phyloP scores from a whole-genome alignment of 805 yeast species.

The Wickerhamomyces strasburgensis region DNA sequence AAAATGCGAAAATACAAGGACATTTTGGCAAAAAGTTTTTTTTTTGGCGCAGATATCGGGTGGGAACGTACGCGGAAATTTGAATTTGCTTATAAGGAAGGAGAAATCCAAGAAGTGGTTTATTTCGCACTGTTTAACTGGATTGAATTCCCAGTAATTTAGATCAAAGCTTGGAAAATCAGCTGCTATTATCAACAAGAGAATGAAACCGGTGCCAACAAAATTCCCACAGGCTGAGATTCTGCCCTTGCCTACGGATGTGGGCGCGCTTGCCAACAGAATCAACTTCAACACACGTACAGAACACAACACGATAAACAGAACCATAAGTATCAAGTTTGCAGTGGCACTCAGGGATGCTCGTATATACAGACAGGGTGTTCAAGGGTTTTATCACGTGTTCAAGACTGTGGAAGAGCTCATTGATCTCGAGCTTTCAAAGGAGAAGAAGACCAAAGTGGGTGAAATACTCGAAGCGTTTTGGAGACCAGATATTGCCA shows the following conservation, averaged over 20 bases:
- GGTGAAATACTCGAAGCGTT: slow-evolving; percentile 47
- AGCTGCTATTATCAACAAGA: no score
- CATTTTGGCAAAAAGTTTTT: no score
- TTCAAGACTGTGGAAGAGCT: slow-evolving; percentile 59
- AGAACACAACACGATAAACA: slow-evolving; percentile 65
- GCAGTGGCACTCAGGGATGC: slow-evolving; percentile 74
- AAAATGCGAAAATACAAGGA: no score
- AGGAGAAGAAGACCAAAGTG: slow-evolving; percentile 21
- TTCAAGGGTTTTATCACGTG: slow-evolving; percentile 67
- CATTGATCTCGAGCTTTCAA: slow-evolving; percentile 40
- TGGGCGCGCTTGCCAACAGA: slow-evolving; percentile 80
- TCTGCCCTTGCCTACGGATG: slow-evolving; percentile 72
- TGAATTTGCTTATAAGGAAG: no score
- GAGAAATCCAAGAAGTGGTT: no score
- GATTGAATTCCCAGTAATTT: no score
- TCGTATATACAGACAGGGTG: slow-evolving; percentile 74
- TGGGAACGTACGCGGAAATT: no score
- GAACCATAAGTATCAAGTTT: slow-evolving; percentile 61
- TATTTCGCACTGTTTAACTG: no score
- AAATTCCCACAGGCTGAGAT: slow-evolving; percentile 41
- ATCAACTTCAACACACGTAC: slow-evolving; percentile 65
- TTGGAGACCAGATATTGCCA: slow-evolving; percentile 67
- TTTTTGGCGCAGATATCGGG: no score
- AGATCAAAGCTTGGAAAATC: no score
- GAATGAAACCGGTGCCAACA: slow-evolving; percentile 2